These are phyloP conservation scores for Penicillium atrosanguineum DNA, from an alignment of 495 filamentous ascomycete genomes.

Conservation along the genomic window DNA sequence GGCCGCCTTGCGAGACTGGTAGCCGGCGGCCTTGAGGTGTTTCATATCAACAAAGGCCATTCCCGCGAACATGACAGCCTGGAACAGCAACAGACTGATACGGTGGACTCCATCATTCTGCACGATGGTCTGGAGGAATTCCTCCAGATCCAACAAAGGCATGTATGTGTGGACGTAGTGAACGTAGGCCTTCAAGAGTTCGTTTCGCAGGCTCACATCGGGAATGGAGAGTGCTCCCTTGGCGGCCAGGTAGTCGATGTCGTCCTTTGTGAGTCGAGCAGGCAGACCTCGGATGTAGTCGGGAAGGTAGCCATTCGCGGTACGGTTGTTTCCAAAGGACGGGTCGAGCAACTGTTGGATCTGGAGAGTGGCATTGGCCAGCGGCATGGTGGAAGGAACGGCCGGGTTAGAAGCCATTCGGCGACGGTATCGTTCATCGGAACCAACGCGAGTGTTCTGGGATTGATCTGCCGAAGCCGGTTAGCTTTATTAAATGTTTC, in stretches of 20 bases:
- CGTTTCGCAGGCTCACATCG: constrained; percentile 62
- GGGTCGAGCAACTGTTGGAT: constrained; percentile 43
- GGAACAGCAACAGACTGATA: constrained; percentile 76
- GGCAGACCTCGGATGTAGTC: constrained; percentile 74
- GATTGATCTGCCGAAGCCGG: constrained; percentile 33
- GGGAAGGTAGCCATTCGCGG: constrained; percentile 48
- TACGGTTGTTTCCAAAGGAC: constrained; percentile 29
- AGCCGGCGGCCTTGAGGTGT: constrained; percentile 66
- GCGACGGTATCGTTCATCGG: constrained; percentile 32
- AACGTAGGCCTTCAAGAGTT: constrained; percentile 69
- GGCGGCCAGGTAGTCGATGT: constrained; percentile 68
- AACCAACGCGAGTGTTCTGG: constrained; percentile 33
- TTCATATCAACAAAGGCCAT: constrained; percentile 74
- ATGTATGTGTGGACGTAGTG: constrained; percentile 88
- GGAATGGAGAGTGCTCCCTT: constrained; percentile 77
- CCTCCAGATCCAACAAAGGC: constrained; percentile 76
- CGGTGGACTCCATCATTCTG: constrained; percentile 62
- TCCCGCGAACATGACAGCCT: constrained; percentile 79
- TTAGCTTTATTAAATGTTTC: not conserved
- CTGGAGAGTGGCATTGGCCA: constrained; percentile 38
- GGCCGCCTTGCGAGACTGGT: constrained; percentile 65
- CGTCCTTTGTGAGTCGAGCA: constrained; percentile 63
- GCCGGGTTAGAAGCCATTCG: constrained; percentile 39
- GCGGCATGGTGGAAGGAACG: constrained; percentile 36
- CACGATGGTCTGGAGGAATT: constrained; percentile 66